Evolutionary conservation across 1,284 basidiomycete genomes (phyloP).

Genomic region (Fistulinella cinereoalba): DNA sequence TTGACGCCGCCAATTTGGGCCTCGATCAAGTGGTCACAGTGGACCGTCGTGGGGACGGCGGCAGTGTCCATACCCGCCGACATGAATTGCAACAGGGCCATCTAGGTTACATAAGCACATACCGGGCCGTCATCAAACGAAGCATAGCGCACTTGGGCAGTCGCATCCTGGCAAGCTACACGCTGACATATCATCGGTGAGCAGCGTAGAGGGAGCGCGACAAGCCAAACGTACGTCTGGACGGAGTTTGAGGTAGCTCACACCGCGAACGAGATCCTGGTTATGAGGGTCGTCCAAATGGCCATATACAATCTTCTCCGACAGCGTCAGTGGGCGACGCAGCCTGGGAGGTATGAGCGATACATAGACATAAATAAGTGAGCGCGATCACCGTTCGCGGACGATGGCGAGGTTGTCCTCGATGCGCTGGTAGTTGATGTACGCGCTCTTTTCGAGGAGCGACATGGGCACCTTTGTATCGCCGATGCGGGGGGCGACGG

Average conservation of each 20-base stretch:
- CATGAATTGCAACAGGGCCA: slow-evolving; percentile 99
- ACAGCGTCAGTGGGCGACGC: slow-evolving; percentile 90
- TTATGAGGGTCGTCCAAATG: slow-evolving; percentile 93
- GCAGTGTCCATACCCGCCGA: slow-evolving; percentile 98
- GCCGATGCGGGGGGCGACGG: slow-evolving; percentile 76
- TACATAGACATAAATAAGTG: neutral
- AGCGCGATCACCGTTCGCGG: slow-evolving; percentile 65
- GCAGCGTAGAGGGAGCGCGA: neutral
- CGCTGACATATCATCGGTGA: slow-evolving; percentile 55
- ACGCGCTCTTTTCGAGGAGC: slow-evolving; percentile 80
- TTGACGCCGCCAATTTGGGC: slow-evolving; percentile 92
- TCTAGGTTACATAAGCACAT: slow-evolving; percentile 56
- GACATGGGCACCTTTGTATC: slow-evolving; percentile 95
- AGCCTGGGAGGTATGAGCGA: slow-evolving; percentile 51
- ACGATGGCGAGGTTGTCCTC: slow-evolving; percentile 91
- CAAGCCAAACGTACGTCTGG: slow-evolving; percentile 77
- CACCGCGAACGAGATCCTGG: slow-evolving; percentile 85
- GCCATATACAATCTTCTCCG: slow-evolving; percentile 98
- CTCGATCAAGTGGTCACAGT: slow-evolving; percentile 99
- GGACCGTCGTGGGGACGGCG: slow-evolving; percentile 95
- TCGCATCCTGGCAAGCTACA: slow-evolving; percentile 99
- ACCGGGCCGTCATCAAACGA: slow-evolving; percentile 16
- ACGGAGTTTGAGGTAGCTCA: slow-evolving; percentile 92
- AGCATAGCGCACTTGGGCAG: slow-evolving; percentile 62
- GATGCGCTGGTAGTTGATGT: slow-evolving; percentile 97